These are phyloP conservation scores for Nidula microcarpa DNA, from an alignment of 768 basidiomycete genomes.

Conservation along the genomic window DNA sequence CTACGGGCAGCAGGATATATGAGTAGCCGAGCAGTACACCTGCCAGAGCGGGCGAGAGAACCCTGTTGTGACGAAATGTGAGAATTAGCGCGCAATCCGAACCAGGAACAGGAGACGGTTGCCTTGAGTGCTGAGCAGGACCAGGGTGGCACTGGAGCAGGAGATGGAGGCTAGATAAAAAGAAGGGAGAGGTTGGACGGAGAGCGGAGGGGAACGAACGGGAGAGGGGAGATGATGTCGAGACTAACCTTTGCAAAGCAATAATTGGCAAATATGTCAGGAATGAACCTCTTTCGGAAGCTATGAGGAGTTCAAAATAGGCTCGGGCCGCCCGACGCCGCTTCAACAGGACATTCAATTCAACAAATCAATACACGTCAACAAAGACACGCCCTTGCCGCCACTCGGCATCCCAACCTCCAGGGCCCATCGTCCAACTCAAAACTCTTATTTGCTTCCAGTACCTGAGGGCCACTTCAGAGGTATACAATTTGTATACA, in stretches of 20 bases:
- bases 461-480: too few species aligned
- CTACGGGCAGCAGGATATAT: too few species aligned
- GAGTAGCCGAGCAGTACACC: too few species aligned
- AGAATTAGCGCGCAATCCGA: too few species aligned
- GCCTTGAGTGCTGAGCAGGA: background rate
- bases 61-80: too few species aligned
- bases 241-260: background rate
- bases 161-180: background rate
- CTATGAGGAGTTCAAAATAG: conserved; percentile 1
- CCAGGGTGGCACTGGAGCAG: background rate
- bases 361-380: too few species aligned
- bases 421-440: background rate
- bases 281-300: background rate
- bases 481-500: too few species aligned
- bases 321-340: conserved; percentile 4
- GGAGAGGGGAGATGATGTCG: background rate
- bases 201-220: background rate
- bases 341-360: background rate
- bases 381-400: too few species aligned
- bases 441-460: background rate
- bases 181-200: background rate
- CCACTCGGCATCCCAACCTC: background rate
- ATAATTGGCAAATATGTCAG: background rate
- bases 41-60: too few species aligned
- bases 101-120: too few species aligned